Base-by-base conservation (phyloP, 2,329 filamentous ascomycete genomes). In the Balansia obtecta region DNA sequence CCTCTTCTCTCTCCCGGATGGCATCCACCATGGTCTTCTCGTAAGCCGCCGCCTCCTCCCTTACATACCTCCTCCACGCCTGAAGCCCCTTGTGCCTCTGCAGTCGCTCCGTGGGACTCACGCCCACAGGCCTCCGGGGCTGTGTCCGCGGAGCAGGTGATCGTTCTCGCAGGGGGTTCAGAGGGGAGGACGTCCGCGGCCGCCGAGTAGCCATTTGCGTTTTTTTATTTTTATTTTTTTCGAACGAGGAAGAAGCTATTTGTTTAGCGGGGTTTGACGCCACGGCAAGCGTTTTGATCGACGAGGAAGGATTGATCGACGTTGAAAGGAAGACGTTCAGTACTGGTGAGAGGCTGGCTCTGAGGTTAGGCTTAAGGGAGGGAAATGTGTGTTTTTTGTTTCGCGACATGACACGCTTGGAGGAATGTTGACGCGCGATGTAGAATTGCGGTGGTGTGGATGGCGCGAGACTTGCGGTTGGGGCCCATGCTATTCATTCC, bases 11-110 rank as follows among this genome's bases (percentile, higher is more conserved):
- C 38, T 27, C 38, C 4, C 46, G 32, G 13, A 54, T 46, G 9
- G 46, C 44, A 41, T 48, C 47, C 34, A 49, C 15, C 30, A 56
- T 34, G n/a, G 18, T 48, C 33, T 46, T 52, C 48, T 61, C 59
- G 12, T 57, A 62, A 45, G 54, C 55, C 11, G 54, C 52, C 41
- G 61, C 54, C 46, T 64, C 62, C 16, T 58, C 56, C 41, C 56
- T 59, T 41, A 65, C 59, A 55, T 66, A 62, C 33, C 63, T 64
- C 16, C 59, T 63, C 68, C 68, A 71, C 6, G 69, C 70, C 49
- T 61, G 60, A 5, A 66, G 68, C 1, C 68, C 71, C 54, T 71
- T 72, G 50, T 65, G 61, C 30, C 71, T 63, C 51, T 73, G 64
- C 16, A 73, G 56, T 32, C 60, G 61, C 55, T 72, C 62, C 0